A percentile compares a stretch with the other conserved stretches of the same genome.
phyloP scores from a whole-genome alignment of 345 rosid genomes.

The Acer campestre region DNA sequence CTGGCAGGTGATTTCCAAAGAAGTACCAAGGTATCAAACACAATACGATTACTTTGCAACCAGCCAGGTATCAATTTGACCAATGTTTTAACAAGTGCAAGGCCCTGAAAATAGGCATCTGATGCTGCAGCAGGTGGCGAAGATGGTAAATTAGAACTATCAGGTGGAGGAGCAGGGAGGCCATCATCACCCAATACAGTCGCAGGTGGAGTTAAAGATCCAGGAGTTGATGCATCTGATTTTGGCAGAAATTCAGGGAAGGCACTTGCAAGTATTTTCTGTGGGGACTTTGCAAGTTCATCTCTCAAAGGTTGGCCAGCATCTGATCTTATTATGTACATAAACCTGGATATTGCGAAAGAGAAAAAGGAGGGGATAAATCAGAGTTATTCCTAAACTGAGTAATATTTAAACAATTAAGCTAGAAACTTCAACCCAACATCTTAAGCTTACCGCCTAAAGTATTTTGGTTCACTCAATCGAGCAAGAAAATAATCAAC shows the following conservation, averaged over 20 bases:
- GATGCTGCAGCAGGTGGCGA: constrained; percentile 46
- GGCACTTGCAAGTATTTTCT: constrained; percentile 84
- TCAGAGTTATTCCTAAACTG: not conserved
- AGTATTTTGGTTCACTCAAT: constrained; percentile 87
- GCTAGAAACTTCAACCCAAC: constrained; percentile 16
- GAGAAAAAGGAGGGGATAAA: not conserved
- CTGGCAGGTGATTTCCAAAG: constrained; percentile 96
- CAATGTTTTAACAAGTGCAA: constrained; percentile 84
- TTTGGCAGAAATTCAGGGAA: constrained; percentile 82
- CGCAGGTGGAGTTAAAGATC: constrained; percentile 62
- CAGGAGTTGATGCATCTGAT: constrained; percentile 56
- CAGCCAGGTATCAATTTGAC: constrained; percentile 88
- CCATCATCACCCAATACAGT: constrained; percentile 67
- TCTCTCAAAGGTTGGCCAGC: constrained; percentile 96
- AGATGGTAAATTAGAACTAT: constrained; percentile 53
- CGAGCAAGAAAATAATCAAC: constrained; percentile 97
- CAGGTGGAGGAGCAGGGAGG: constrained; percentile 52
- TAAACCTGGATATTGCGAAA: constrained; percentile 62
- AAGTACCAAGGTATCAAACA: constrained; percentile 83
- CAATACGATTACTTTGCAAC: constrained; percentile 82
- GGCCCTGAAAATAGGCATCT: constrained; percentile 94
- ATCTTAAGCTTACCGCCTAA: constrained; percentile 73
- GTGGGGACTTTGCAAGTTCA: constrained; percentile 91
- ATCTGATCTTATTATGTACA: constrained; percentile 92
- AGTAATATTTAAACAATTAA: not conserved